These are phyloP conservation scores for Pezicula rhizophila DNA, from an alignment of 2,329 filamentous ascomycete genomes.

Conservation along the genomic window DNA sequence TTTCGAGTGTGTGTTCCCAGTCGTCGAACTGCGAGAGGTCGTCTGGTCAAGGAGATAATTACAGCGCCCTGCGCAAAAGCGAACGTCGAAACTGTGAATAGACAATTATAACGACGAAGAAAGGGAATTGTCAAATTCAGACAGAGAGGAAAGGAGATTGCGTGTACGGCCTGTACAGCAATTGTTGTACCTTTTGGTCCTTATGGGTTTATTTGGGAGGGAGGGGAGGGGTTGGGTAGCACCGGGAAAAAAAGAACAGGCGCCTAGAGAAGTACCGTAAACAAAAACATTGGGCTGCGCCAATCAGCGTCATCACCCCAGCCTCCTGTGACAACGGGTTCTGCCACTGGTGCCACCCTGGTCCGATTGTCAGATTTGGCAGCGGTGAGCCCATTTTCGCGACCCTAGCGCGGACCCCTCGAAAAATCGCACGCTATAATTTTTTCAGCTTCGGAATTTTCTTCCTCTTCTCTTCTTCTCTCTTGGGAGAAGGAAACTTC, in stretches of 20 bases:
- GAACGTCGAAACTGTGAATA: constrained; percentile 7
- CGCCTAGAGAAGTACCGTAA: too few species aligned
- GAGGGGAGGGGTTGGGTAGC: constrained; percentile 3
- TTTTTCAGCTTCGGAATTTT: constrained; percentile 7
- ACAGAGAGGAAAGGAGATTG: neutral
- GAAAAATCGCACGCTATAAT: neutral
- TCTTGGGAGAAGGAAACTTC: constrained; percentile 52
- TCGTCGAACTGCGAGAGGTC: neutral
- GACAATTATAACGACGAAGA: constrained; percentile 7
- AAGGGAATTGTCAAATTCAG: constrained; percentile 9
- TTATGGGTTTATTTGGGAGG: neutral
- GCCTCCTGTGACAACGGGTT: too few species aligned
- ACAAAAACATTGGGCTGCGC: constrained; percentile 2
- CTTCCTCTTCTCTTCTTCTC: constrained; percentile 31
- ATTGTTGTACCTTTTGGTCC: too few species aligned
- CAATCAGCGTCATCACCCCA: neutral
- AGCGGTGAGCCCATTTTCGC: neutral
- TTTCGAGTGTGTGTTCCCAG: neutral
- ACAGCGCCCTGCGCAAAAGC: constrained; percentile 17
- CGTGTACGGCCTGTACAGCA: too few species aligned
- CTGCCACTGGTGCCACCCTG: too few species aligned
- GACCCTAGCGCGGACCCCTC: neutral
- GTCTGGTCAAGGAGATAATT: constrained; percentile 1
- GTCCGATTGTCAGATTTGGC: too few species aligned
- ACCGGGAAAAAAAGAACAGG: too few species aligned